Percentiles rank a stretch among this genome's conserved stretches.
Conservation (phyloP, 352 stramenopile species). For the Phytophthora niederhauseri region DNA sequence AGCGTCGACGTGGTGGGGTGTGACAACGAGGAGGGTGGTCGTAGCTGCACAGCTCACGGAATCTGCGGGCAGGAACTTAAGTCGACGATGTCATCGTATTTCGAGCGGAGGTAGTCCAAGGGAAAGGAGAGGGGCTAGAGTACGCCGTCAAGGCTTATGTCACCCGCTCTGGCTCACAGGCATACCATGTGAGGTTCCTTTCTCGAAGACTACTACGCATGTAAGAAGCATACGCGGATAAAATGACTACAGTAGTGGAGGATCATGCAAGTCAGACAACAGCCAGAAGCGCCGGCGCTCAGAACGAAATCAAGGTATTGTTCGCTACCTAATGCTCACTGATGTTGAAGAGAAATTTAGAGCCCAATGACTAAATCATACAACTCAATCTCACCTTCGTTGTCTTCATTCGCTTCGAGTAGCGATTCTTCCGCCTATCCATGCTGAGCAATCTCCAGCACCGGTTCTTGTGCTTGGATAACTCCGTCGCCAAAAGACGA, state of each 20-base stretch:
- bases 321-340: background rate
- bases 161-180: background rate
- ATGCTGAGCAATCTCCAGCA: no score
- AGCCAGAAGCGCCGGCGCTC: background rate
- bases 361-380: no score
- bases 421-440: no score
- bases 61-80: background rate
- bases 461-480: no score
- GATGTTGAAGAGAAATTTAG: no score
- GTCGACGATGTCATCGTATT: constrained; percentile 6
- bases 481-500: no score
- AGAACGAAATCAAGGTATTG: background rate
- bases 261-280: background rate
- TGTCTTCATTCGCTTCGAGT: no score
- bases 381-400: no score
- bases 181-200: constrained; percentile 14
- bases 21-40: background rate
- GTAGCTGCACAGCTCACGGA: constrained; percentile 2
- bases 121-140: background rate
- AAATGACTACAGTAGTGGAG: constrained; percentile 11
- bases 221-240: background rate
- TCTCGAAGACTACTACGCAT: background rate
- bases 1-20: background rate
- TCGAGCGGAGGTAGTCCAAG: background rate
- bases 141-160: constrained; percentile 6